Evolutionary conservation across 2,329 filamentous ascomycete species (phyloP), one percentile per base, ranked within the genome.

Genomic region (Hymenotorrendiella dingleyae): DNA sequence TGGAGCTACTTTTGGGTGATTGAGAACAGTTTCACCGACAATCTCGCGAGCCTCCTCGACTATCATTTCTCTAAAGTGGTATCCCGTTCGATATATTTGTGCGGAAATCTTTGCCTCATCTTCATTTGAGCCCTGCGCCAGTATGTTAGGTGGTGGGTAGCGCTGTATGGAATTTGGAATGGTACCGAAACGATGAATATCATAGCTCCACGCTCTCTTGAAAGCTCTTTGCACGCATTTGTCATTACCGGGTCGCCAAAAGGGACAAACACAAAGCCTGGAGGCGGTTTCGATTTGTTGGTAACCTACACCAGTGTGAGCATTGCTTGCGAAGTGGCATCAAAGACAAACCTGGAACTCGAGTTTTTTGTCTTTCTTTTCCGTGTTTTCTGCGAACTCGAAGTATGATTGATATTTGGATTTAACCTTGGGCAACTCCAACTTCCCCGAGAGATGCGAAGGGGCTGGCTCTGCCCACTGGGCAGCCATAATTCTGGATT

Each of bases 121-220:
- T 40, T 58, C 55, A 20, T 38, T 54, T 59, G 20, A 49, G 52
- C 8, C 36, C 47, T 53, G 57, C 19, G 21, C 8, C 20, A 21
- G 30, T 6, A 12, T 14, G 35, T 46, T 29, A 45, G 48, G 27
- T 16, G 22, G 12, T 28, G n/a, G 21, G 12, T 43, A 20, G 10
- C 8, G 11, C 8, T 20, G 19, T 19, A 10, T 14, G 8, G 12
- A 22, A 11, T 35, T 9, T 23, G 27, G 17, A 36, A 12, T 62
- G 74, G 53, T 69, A 81, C 79, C 55, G 78, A 79, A 36, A 84
- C 79, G 45, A 83, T 81, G 53, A 80, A 83, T 12, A 82, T 75
- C 72, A 80, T 76, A 33, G 76, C 77, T 53, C 71, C 78, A 38
- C 69, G 67, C 52, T 80, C 74, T 49, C 80, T 70, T 1, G 79